Conservation (phyloP, 2,329 filamentous ascomycete species). For the Madurella mycetomatis region DNA sequence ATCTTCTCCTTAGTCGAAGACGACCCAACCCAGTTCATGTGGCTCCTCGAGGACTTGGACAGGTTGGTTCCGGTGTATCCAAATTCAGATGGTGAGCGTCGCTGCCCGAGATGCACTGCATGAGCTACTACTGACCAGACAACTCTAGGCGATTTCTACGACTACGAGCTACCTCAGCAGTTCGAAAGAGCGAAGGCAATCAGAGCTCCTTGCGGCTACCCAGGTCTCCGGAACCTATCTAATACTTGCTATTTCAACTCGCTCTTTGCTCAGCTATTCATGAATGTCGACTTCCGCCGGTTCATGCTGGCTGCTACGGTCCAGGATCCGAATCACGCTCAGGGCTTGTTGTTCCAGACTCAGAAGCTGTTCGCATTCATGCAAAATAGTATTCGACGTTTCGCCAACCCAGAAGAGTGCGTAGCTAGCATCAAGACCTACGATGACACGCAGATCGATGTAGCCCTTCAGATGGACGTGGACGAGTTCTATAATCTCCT, state of each 20-base stretch:
- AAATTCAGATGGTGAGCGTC: constrained; percentile 37
- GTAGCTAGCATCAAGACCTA: constrained; percentile 76
- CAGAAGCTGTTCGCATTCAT: constrained; percentile 79
- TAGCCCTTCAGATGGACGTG: constrained; percentile 92
- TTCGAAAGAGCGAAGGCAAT: constrained; percentile 66
- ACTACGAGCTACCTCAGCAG: constrained; percentile 55
- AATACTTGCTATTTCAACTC: constrained; percentile 99
- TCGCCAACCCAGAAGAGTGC: constrained; percentile 67
- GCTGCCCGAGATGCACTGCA: not conserved
- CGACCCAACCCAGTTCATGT: constrained; percentile 43
- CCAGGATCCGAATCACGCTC: constrained; percentile 49
- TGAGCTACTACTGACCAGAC: constrained; percentile 24
- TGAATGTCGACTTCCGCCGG: constrained; percentile 82
- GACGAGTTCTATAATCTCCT: constrained; percentile 96
- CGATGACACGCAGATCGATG: constrained; percentile 77
- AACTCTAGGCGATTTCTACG: constrained; percentile 43
- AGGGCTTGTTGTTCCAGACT: constrained; percentile 69
- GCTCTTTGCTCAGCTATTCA: constrained; percentile 88
- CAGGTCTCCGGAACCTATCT: constrained; percentile 85
- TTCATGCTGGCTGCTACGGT: constrained; percentile 71
- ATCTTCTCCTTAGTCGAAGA: constrained; percentile 54
- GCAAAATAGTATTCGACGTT: constrained; percentile 74
- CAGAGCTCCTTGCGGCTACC: constrained; percentile 74
- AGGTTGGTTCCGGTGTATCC: constrained; percentile 47
- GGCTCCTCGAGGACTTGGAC: constrained; percentile 49